phyloP scores from a whole-genome alignment of 2,329 filamentous ascomycete genomes.

The Sporothrix luriei region DNA sequence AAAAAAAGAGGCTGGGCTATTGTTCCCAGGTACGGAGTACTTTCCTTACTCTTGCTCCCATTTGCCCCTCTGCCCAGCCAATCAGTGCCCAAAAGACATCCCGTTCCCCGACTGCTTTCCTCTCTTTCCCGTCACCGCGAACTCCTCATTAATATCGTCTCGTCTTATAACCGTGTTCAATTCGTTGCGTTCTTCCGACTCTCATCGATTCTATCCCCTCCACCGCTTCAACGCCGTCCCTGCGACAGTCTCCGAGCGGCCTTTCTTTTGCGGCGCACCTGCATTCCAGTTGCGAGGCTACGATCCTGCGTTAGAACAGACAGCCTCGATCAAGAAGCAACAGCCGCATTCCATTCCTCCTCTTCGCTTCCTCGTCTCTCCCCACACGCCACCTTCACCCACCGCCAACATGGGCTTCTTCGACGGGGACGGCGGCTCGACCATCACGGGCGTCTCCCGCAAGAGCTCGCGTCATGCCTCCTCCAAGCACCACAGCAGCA shows the following conservation, averaged over 20 bases:
- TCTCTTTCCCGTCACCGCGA: neutral
- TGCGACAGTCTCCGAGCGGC: neutral
- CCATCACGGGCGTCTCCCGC: conserved; percentile 39
- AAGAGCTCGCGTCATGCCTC: conserved; percentile 34
- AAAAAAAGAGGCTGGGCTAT: conserved; percentile 26
- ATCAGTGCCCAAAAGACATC: conserved; percentile 1
- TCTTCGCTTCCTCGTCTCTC: neutral
- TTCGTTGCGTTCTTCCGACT: neutral
- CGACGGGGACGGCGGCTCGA: conserved; percentile 42
- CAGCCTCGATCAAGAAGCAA: neutral
- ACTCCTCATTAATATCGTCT: neutral
- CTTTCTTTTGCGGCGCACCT: conserved; percentile 16
- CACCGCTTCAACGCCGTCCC: neutral
- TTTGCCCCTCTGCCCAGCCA: conserved; percentile 23
- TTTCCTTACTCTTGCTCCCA: neutral
- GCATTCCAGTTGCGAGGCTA: conserved; percentile 24
- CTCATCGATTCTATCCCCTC: neutral
- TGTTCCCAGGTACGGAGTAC: conserved; percentile 10
- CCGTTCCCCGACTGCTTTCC: neutral
- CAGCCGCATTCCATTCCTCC: neutral
- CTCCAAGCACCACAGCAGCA: conserved; percentile 37
- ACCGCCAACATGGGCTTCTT: conserved; percentile 42
- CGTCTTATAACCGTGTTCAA: conserved; percentile 8
- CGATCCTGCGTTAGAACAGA: neutral
- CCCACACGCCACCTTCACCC: neutral